These are phyloP conservation scores for Boletus barrowsii DNA, from an alignment of 768 basidiomycete genomes.

Conservation along the genomic window DNA sequence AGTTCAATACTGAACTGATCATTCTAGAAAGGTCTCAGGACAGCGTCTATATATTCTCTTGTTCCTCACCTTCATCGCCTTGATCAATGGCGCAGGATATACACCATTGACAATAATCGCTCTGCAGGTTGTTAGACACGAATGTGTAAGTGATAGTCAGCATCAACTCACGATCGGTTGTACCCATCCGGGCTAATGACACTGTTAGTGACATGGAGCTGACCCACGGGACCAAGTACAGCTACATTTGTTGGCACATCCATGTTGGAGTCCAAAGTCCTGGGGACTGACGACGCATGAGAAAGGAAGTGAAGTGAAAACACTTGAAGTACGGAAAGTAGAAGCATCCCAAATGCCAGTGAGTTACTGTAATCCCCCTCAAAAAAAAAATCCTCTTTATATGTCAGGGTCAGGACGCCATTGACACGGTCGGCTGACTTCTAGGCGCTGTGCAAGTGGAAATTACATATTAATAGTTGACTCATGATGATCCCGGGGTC, in stretches of 20 bases:
- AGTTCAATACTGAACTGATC: not conserved
- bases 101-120: not conserved
- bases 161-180: slow-evolving; percentile 20
- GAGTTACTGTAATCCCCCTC: too few species aligned
- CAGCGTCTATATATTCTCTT: not conserved
- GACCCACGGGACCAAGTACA: slow-evolving; percentile 11
- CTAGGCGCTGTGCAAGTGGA: too few species aligned
- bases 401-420: too few species aligned
- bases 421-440: too few species aligned
- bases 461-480: too few species aligned
- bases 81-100: not conserved
- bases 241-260: not conserved
- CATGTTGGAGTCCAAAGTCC: not conserved
- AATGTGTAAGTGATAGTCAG: not conserved
- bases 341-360: too few species aligned
- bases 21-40: not conserved
- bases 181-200: slow-evolving; percentile 47
- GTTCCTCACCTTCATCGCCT: not conserved
- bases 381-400: too few species aligned
- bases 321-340: too few species aligned
- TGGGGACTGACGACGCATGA: too few species aligned
- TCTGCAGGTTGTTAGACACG: not conserved
- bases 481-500: too few species aligned
- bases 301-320: too few species aligned
- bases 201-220: slow-evolving; percentile 35